A percentile compares a stretch with the other conserved stretches of the same genome.
Evolutionary conservation across 805 yeast genomes (phyloP).

Genomic region (Suhomyces canberraensis): DNA sequence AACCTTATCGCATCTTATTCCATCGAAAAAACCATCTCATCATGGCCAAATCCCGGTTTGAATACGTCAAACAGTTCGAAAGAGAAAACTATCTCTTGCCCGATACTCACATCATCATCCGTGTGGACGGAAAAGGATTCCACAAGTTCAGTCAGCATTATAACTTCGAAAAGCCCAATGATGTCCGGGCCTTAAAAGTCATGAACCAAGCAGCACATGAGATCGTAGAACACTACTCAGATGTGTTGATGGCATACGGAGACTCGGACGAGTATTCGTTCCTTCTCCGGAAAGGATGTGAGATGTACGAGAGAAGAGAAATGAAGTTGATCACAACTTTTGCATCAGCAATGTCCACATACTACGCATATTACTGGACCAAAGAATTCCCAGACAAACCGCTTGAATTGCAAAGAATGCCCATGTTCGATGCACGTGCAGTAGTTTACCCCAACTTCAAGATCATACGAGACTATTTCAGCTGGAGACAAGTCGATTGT

Average conservation of each 20-base stretch:
- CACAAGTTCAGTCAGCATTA: slow-evolving; percentile 78
- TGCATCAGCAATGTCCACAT: slow-evolving; percentile 76
- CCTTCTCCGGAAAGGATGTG: slow-evolving; percentile 60
- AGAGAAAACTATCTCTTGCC: slow-evolving; percentile 69
- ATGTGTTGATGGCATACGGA: slow-evolving; percentile 80
- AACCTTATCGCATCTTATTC: too few species aligned
- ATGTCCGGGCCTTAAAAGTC: slow-evolving; percentile 64
- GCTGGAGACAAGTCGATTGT: slow-evolving; percentile 96
- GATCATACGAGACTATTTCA: slow-evolving; percentile 71
- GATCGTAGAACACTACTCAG: slow-evolving; percentile 64
- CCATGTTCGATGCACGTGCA: slow-evolving; percentile 89
- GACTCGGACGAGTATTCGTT: slow-evolving; percentile 95
- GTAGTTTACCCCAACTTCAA: slow-evolving; percentile 71
- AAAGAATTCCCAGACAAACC: slow-evolving; percentile 50
- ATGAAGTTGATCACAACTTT: slow-evolving; percentile 77
- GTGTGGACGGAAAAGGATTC: slow-evolving; percentile 93
- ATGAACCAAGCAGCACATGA: slow-evolving; percentile 80
- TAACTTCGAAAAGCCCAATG: slow-evolving; percentile 85
- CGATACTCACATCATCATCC: slow-evolving; percentile 73
- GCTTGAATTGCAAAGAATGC: slow-evolving; percentile 54
- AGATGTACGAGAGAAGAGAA: slow-evolving; percentile 77
- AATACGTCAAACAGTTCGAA: slow-evolving; percentile 83
- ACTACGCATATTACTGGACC: slow-evolving; percentile 69
- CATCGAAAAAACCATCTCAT: too few species aligned
- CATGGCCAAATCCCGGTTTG: slow-evolving; percentile 86